A percentile compares a stretch with the other conserved stretches of the same genome.
Evolutionary conservation across 306 rosid species (phyloP).

Genomic region (Citrullus colocynthis): DNA sequence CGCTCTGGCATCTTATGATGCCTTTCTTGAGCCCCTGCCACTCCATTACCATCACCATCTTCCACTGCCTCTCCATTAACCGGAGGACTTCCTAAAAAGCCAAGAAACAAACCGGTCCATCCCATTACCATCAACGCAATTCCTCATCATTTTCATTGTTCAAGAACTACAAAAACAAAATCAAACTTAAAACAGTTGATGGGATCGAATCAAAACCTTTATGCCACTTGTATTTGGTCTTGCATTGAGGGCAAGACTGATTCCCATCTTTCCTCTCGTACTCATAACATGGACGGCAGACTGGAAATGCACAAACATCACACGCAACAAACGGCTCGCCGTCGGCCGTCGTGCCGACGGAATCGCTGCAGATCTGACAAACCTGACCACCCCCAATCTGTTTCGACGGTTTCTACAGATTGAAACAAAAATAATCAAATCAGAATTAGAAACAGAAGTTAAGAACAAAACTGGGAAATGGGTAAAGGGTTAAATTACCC

Average conservation of each 20-base stretch:
- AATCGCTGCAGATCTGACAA: constrained; percentile 95
- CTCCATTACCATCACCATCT: constrained; percentile 47
- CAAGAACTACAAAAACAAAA: neutral
- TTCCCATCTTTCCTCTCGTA: constrained; percentile 97
- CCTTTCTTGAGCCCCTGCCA: constrained; percentile 48
- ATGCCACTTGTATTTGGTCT: constrained; percentile 76
- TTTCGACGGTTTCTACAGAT: constrained; percentile 2
- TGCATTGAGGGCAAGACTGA: constrained; percentile 96
- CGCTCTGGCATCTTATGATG: constrained; percentile 82
- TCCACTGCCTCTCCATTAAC: constrained; percentile 68
- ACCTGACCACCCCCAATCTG: constrained; percentile 38
- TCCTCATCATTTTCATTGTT: neutral
- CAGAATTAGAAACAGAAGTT: neutral
- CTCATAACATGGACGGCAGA: constrained; percentile 92
- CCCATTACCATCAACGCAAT: neutral
- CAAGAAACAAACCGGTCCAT: neutral
- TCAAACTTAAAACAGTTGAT: neutral
- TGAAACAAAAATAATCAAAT: neutral
- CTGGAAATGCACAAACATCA: constrained; percentile 77
- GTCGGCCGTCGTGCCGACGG: constrained; percentile 49
- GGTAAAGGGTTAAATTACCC: neutral
- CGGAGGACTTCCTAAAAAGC: constrained; percentile 66
- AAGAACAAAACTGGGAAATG: neutral
- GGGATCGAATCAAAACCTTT: constrained; percentile 40
- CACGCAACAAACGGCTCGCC: constrained; percentile 79